Evolutionary conservation across 2,329 filamentous ascomycete genomes (phyloP).

Genomic region (Alternaria brassicicola): DNA sequence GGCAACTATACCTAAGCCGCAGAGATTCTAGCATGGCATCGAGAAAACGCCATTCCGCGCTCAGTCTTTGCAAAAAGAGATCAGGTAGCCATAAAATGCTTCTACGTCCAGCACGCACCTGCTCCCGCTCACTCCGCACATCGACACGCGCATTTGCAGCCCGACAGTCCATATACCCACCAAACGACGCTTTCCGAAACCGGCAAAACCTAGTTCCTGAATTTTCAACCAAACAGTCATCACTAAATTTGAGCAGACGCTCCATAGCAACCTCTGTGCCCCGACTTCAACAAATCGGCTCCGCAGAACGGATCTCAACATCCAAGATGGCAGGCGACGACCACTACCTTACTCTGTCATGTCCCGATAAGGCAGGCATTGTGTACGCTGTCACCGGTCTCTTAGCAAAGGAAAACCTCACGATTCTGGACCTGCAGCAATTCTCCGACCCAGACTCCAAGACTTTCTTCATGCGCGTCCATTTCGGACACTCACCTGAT

Average conservation of each 20-base stretch:
- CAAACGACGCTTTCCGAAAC: slow-evolving; percentile 36
- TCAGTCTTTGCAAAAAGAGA: slow-evolving; percentile 10
- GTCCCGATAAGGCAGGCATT: slow-evolving; percentile 83
- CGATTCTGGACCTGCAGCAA: slow-evolving; percentile 84
- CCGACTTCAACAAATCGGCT: slow-evolving; percentile 29
- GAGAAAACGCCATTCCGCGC: slow-evolving; percentile 16
- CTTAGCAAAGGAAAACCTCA: slow-evolving; percentile 74
- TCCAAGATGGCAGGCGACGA: slow-evolving; percentile 40
- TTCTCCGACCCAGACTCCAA: slow-evolving; percentile 76
- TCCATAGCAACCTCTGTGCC: slow-evolving; percentile 24
- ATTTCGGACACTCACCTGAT: slow-evolving; percentile 68
- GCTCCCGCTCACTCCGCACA: slow-evolving; percentile 23
- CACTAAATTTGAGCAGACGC: slow-evolving; percentile 14
- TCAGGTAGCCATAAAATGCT: slow-evolving; percentile 24
- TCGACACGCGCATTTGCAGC: slow-evolving; percentile 26
- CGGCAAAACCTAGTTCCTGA: slow-evolving; percentile 39
- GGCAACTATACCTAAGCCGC: slow-evolving; percentile 18
- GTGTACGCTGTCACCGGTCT: slow-evolving; percentile 83
- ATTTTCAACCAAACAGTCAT: slow-evolving; percentile 37
- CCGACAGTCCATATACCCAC: slow-evolving; percentile 24
- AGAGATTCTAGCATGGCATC: slow-evolving; percentile 15
- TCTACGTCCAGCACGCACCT: slow-evolving; percentile 23
- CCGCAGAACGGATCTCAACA: slow-evolving; percentile 32
- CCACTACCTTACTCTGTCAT: slow-evolving; percentile 72
- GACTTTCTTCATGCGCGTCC: slow-evolving; percentile 88